A percentile compares a stretch with the other conserved stretches of the same genome.
Evolutionary conservation across 306 rosid genomes (phyloP).

Genomic region (Styphnolobium japonicum): DNA sequence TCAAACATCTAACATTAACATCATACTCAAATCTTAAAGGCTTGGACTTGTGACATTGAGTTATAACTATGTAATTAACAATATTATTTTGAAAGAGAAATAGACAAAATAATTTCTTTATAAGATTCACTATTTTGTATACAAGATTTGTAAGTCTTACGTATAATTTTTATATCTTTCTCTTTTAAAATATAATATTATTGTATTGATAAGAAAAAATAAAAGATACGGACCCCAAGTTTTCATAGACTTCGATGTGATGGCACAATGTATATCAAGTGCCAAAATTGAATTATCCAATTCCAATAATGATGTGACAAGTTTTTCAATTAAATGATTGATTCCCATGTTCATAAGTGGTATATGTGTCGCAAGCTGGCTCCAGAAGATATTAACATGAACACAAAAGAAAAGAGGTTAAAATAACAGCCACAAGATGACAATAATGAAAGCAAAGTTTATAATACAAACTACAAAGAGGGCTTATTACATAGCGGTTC

Average conservation of each 20-base stretch:
- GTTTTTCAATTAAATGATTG: neutral
- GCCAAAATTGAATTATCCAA: neutral
- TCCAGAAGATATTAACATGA: neutral
- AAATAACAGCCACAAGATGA: too few species aligned
- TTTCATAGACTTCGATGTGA: neutral
- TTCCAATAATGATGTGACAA: neutral
- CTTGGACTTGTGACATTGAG: too few species aligned
- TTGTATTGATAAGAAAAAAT: neutral
- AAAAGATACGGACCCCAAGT: neutral
- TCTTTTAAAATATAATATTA: neutral
- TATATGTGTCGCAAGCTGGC: neutral
- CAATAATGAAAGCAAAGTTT: too few species aligned
- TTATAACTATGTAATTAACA: too few species aligned
- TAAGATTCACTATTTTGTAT: neutral
- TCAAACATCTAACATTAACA: too few species aligned
- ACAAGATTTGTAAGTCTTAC: neutral
- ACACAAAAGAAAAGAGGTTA: neutral
- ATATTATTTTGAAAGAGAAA: neutral
- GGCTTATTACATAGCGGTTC: neutral
- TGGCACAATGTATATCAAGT: neutral
- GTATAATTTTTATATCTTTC: neutral
- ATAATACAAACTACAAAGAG: too few species aligned
- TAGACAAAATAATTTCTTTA: neutral
- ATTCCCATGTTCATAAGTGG: neutral
- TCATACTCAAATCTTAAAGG: too few species aligned